phyloP scores from a whole-genome alignment of 352 stramenopile species.

The Globisporangium radiosum region DNA sequence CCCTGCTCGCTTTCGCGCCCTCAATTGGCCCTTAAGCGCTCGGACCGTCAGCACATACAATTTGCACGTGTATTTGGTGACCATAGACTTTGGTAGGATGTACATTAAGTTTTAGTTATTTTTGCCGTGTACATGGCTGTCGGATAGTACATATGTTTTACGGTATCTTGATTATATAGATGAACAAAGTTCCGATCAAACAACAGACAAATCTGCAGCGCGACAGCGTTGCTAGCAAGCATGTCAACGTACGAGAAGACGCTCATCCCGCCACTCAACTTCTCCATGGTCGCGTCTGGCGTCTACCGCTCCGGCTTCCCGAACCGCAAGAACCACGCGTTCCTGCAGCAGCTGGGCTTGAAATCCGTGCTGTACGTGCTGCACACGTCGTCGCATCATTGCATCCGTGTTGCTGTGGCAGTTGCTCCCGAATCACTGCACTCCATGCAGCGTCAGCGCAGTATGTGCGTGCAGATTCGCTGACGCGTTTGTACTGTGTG shows the following conservation, averaged over 20 bases:
- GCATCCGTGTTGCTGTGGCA: not conserved
- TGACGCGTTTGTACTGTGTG: not conserved
- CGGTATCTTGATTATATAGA: too few relatives aligned
- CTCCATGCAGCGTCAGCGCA: not conserved
- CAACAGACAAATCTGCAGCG: too few relatives aligned
- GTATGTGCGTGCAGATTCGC: not conserved
- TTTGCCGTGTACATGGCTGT: too few relatives aligned
- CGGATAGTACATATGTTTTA: too few relatives aligned
- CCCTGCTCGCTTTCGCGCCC: too few relatives aligned
- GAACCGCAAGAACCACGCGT: slow-evolving; percentile 85
- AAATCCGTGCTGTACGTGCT: slow-evolving; percentile 79
- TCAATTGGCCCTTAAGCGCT: too few relatives aligned
- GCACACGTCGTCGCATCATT: not conserved
- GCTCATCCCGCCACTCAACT: slow-evolving; percentile 86
- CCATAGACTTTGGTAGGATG: too few relatives aligned
- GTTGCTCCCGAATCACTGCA: not conserved
- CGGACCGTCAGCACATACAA: too few relatives aligned
- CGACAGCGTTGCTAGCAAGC: not conserved
- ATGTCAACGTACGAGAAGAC: slow-evolving; percentile 87
- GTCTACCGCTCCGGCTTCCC: slow-evolving; percentile 87
- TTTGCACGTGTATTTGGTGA: too few relatives aligned
- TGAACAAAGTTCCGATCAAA: too few relatives aligned
- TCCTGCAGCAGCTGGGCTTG: slow-evolving; percentile 79
- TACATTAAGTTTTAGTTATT: too few relatives aligned
- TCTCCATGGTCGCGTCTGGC: slow-evolving; percentile 83